Percentiles rank a stretch among this genome's conserved stretches.
phyloP scores from a whole-genome alignment of 176 grass and related monocot species.

The Poa pratensis region DNA sequence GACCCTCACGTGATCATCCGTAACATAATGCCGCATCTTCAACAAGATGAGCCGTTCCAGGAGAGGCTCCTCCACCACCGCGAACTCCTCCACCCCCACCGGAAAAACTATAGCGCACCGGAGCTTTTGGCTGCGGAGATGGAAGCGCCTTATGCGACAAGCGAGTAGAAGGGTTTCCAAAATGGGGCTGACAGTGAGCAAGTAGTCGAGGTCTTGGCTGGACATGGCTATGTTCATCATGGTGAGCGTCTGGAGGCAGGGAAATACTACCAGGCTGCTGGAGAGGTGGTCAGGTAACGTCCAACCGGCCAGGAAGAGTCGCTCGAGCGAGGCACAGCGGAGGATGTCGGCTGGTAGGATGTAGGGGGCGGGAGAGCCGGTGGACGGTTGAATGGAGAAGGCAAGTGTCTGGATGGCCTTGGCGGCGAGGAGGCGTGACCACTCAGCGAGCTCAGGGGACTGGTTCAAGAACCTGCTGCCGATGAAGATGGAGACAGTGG shows the following conservation, averaged over 20 bases:
- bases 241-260: constrained; percentile 28
- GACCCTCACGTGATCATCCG: background rate
- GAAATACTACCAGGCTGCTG: background rate
- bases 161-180: background rate
- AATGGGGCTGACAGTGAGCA: background rate
- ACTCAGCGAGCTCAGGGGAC: background rate
- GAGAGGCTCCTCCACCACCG: background rate
- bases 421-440: background rate
- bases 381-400: background rate
- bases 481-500: background rate
- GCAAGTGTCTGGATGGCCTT: background rate
- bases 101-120: constrained; percentile 16
- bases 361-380: background rate
- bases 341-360: background rate
- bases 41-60: constrained; percentile 35
- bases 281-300: background rate
- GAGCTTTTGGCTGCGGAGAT: constrained; percentile 13
- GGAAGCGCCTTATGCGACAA: background rate
- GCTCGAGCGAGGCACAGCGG: background rate
- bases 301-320: background rate
- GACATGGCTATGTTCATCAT: background rate
- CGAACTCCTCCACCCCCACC: background rate
- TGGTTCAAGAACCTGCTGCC: background rate
- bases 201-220: background rate
- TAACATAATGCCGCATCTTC: background rate